phyloP scores from a whole-genome alignment of 225 moss, liverwort and hornwort genomes.

The Marchantia polymorpha region DNA sequence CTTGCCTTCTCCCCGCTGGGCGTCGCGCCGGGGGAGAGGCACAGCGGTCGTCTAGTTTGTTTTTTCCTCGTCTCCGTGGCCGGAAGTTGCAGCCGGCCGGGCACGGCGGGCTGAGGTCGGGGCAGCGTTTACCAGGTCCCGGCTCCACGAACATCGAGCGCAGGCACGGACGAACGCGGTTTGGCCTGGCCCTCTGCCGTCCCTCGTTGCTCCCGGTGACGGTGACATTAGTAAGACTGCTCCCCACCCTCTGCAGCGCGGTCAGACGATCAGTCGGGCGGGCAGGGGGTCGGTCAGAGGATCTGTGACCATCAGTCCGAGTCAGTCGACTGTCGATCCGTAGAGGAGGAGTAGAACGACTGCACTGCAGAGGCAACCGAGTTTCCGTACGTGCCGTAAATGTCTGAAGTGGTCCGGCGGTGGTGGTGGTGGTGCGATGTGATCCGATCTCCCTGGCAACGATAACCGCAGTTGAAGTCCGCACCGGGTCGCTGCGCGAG shows the following conservation, averaged over 20 bases:
- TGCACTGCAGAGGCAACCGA: neutral
- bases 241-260: neutral
- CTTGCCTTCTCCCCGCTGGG: neutral
- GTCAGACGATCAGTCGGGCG: neutral
- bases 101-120: neutral
- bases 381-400: neutral
- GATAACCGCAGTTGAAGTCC: too few relatives aligned
- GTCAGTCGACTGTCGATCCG: too few relatives aligned
- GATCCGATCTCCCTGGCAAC: neutral
- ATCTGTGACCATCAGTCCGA: neutral
- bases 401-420: neutral
- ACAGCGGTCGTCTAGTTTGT: too few relatives aligned
- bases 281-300: neutral
- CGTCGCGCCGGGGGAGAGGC: too few relatives aligned
- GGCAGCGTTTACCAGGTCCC: neutral
- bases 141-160: neutral
- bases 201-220: neutral
- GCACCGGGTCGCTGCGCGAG: too few relatives aligned
- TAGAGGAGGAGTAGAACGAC: too few relatives aligned
- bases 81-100: neutral
- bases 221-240: neutral
- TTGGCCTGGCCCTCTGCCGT: neutral
- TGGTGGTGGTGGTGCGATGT: neutral
- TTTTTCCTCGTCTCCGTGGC: neutral
- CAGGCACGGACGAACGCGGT: neutral